These are phyloP conservation scores for Arthrobotrys conoides DNA, from an alignment of 2,329 filamentous ascomycete genomes.

Conservation along the genomic window DNA sequence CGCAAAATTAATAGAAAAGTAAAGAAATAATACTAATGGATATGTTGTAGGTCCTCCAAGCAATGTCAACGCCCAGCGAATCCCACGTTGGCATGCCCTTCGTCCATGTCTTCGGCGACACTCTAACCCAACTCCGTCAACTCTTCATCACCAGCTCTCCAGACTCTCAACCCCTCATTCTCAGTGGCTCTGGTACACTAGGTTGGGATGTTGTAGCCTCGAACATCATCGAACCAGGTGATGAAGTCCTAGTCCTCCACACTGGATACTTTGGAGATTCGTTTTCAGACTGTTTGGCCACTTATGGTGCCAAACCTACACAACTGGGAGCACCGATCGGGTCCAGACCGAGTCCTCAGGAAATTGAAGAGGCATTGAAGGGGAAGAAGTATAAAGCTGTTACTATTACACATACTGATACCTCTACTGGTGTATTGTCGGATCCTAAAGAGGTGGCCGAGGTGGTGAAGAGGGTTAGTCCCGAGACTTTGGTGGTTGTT, in stretches of 20 bases:
- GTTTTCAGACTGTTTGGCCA: constrained; percentile 90
- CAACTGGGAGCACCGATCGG: constrained; percentile 92
- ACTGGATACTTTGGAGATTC: constrained; percentile 96
- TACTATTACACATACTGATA: constrained; percentile 97
- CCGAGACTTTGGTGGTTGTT: constrained; percentile 90
- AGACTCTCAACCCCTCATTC: constrained; percentile 87
- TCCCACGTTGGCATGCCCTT: constrained; percentile 93
- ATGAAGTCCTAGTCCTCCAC: constrained; percentile 92
- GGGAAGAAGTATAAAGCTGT: constrained; percentile 94
- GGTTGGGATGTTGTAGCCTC: constrained; percentile 98
- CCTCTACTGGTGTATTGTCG: constrained; percentile 93
- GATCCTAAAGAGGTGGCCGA: constrained; percentile 88
- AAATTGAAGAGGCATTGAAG: constrained; percentile 89
- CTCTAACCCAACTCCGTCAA: constrained; percentile 86
- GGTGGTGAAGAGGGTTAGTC: constrained; percentile 86
- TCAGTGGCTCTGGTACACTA: constrained; percentile 93
- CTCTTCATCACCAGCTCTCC: constrained; percentile 92
- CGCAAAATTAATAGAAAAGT: background rate
- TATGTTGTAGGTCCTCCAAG: constrained; percentile 31
- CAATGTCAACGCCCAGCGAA: constrained; percentile 74
- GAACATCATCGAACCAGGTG: constrained; percentile 89
- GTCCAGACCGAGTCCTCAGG: constrained; percentile 84
- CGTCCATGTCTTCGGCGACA: constrained; percentile 90
- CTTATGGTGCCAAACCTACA: constrained; percentile 90
- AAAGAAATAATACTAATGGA: constrained; percentile 3